Evolutionary conservation across 495 filamentous ascomycete species (phyloP), one percentile per base, ranked within the genome.

Genomic region (Aspergillus saccharolyticus): DNA sequence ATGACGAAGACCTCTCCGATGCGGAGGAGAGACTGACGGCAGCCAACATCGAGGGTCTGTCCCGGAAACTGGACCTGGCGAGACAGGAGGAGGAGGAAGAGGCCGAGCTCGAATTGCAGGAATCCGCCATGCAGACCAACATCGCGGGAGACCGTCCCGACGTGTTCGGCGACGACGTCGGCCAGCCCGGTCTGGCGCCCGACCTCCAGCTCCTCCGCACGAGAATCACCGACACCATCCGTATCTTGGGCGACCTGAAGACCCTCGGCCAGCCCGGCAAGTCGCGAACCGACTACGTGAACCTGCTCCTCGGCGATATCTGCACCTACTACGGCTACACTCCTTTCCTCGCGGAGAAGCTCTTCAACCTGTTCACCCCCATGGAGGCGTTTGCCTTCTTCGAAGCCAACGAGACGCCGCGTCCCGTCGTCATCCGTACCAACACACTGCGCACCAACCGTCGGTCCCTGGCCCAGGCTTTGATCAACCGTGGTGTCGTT

Each of bases 381-480:
- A 85, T 87, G 64, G 95, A 98, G 74, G 95, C 94, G 0, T 96
- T 98, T 57, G 91, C 91, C 7, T 98, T 98, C 74, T 98, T 98
- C 74, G 94, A 98, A 71, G 92, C 92, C 45, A 98, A 98, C 82
- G 94, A 98, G 74, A 90, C 88, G 20, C 81, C 88, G 18, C 86
- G 93, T 48, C 93, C 93, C 1, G 83, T 97, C 46, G 88, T 92
- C 58, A 82, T 89, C 58, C 89, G 94, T 73, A 97, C 94, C 50
- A 98, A 98, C 69, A 97, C 94, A 7, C 82, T 98, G 45, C 87
- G 89, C 54, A 97, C 95, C 10, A 90, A 93, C 70, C 86, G 94
- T 56, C 82, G 94, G 62, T 90, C 95, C 45, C 84, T 98, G 20
- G 94, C 94, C 24, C 92, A 97, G 69, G 83, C 91, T 2, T 81